Conservation (phyloP, 2,329 filamentous ascomycete species). For the Trichoderma brevicompactum region DNA sequence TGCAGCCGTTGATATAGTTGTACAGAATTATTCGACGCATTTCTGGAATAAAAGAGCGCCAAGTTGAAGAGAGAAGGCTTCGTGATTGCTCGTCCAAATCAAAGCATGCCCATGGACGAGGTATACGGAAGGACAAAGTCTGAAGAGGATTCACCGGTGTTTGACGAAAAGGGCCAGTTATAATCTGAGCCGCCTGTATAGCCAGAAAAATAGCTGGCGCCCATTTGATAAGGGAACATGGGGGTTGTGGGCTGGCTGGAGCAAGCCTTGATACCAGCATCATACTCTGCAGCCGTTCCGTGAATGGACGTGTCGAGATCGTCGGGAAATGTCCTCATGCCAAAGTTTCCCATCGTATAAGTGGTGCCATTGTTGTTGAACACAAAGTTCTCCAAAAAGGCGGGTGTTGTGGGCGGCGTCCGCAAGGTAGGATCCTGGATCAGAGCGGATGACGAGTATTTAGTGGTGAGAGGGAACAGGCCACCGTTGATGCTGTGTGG, state of each 20-base stretch:
- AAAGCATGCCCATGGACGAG: constrained; percentile 46
- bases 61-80: neutral
- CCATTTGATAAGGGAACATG: constrained; percentile 50
- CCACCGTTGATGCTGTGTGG: constrained; percentile 46
- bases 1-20: neutral
- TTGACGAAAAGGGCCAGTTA: constrained; percentile 54
- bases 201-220: constrained; percentile 47
- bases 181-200: constrained; percentile 52
- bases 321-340: constrained; percentile 49
- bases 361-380: constrained; percentile 48
- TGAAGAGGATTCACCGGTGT: constrained; percentile 43
- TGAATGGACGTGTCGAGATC: constrained; percentile 51
- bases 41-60: neutral
- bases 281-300: constrained; percentile 50
- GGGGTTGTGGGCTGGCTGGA: constrained; percentile 56
- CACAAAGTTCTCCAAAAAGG: constrained; percentile 47
- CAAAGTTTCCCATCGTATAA: constrained; percentile 53
- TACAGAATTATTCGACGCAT: constrained; percentile 1
- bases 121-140: constrained; percentile 39
- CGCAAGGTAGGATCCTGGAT: constrained; percentile 52
- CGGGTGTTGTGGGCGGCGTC: constrained; percentile 59
- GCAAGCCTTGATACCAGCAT: constrained; percentile 45
- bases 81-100: neutral
- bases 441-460: constrained; percentile 38
- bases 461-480: constrained; percentile 41